Conservation (phyloP, 164 flowering plant species). For the Echeveria elegans region DNA sequence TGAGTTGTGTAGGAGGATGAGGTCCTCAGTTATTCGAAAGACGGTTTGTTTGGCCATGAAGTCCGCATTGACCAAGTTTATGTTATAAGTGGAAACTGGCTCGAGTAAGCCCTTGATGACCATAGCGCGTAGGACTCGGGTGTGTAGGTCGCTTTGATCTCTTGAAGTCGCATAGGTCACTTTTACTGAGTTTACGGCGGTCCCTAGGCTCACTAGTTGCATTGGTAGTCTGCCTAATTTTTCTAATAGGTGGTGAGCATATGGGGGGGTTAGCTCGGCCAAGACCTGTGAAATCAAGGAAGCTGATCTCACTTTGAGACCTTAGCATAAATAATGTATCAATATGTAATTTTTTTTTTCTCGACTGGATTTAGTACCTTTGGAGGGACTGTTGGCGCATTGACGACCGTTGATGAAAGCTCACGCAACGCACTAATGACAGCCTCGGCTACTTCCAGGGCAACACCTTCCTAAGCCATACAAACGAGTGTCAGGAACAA, state of each 20-base stretch:
- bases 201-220: conserved; percentile 66
- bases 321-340: no score
- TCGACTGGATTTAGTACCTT: conserved; percentile 33
- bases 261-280: conserved; percentile 70
- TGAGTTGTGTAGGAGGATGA: conserved; percentile 34
- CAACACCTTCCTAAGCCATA: conserved; percentile 71
- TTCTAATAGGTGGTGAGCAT: conserved; percentile 57
- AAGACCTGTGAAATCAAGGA: conserved; percentile 31
- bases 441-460: conserved; percentile 90
- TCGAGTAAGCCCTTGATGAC: conserved; percentile 75
- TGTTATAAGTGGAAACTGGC: conserved; percentile 49
- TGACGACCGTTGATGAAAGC: conserved; percentile 81
- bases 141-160: conserved; percentile 64
- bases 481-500: background rate
- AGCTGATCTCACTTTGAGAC: background rate
- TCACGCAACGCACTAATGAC: conserved; percentile 70
- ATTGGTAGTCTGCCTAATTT: conserved; percentile 72
- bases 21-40: conserved; percentile 57
- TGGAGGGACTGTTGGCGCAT: conserved; percentile 85
- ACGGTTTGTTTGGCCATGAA: conserved; percentile 74
- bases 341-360: no score
- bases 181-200: conserved; percentile 56
- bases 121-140: conserved; percentile 79
- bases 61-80: conserved; percentile 83
- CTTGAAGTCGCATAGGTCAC: conserved; percentile 65